These are phyloP conservation scores for Solanum sparsipilum DNA, from an alignment of 257 asterid genomes.

Conservation along the genomic window DNA sequence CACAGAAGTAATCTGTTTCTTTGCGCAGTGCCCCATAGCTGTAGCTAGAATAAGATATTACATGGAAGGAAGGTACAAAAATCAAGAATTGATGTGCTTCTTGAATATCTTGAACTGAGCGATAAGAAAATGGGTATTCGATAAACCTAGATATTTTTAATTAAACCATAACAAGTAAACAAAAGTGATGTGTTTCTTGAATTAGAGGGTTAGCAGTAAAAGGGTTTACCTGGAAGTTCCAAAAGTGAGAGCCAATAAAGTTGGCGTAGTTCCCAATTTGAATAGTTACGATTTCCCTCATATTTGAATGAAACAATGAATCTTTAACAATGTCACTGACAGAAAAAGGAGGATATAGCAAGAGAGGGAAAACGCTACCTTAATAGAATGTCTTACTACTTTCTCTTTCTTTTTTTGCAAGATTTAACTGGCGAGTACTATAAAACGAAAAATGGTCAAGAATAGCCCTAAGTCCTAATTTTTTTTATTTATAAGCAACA, in stretches of 20 bases:
- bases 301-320: neutral
- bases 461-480: neutral
- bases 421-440: neutral
- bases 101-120: neutral
- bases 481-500: neutral
- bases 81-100: neutral
- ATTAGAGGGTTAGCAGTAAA: neutral
- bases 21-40: neutral
- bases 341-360: neutral
- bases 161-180: neutral
- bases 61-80: neutral
- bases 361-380: neutral
- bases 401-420: neutral
- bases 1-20: neutral
- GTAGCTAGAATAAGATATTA: neutral
- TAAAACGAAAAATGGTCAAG: neutral
- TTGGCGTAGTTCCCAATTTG: constrained; percentile 76
- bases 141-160: neutral
- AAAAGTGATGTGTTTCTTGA: neutral
- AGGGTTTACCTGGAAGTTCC: constrained; percentile 76
- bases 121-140: neutral
- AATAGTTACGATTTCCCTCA: constrained; percentile 72
- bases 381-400: neutral
- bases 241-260: constrained; percentile 87
- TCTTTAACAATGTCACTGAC: neutral